phyloP scores from a whole-genome alignment of 1,284 basidiomycete species.

The Tilletia caries region DNA sequence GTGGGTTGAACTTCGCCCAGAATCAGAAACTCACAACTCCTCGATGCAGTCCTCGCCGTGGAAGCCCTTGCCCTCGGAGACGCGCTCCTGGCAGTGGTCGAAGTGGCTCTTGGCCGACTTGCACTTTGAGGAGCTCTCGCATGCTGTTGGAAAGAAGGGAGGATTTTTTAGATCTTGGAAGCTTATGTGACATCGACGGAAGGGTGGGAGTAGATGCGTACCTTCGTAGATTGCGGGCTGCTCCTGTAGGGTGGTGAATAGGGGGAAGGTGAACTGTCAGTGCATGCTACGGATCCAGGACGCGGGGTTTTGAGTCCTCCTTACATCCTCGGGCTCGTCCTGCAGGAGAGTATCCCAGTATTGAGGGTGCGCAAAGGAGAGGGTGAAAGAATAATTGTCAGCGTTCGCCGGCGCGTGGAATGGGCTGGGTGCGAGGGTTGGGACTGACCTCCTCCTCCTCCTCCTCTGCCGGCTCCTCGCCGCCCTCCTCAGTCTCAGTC shows the following conservation, averaged over 20 bases:
- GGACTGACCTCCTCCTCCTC: slow-evolving; percentile 37
- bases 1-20: neutral
- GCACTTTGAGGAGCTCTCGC: slow-evolving; percentile 50
- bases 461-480: slow-evolving; percentile 33
- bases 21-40: slow-evolving; percentile 48
- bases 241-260: neutral
- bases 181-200: too few relatives aligned
- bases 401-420: too few relatives aligned
- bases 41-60: slow-evolving; percentile 52
- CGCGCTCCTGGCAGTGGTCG: slow-evolving; percentile 51
- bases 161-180: too few relatives aligned
- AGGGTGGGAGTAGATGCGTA: neutral
- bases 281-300: neutral
- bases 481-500: slow-evolving; percentile 21
- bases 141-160: slow-evolving; percentile 26
- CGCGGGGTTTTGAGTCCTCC: slow-evolving; percentile 2
- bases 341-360: slow-evolving; percentile 14
- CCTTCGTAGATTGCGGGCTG: slow-evolving; percentile 24
- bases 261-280: neutral
- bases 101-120: slow-evolving; percentile 51
- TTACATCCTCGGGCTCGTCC: slow-evolving; percentile 51
- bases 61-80: slow-evolving; percentile 49
- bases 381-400: neutral
- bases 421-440: slow-evolving; percentile 21
- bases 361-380: neutral